A percentile compares a stretch with the other conserved stretches of the same genome.
These are phyloP conservation scores for Carallia pectinifolia DNA, from an alignment of 345 rosid species.

Conservation along the genomic window DNA sequence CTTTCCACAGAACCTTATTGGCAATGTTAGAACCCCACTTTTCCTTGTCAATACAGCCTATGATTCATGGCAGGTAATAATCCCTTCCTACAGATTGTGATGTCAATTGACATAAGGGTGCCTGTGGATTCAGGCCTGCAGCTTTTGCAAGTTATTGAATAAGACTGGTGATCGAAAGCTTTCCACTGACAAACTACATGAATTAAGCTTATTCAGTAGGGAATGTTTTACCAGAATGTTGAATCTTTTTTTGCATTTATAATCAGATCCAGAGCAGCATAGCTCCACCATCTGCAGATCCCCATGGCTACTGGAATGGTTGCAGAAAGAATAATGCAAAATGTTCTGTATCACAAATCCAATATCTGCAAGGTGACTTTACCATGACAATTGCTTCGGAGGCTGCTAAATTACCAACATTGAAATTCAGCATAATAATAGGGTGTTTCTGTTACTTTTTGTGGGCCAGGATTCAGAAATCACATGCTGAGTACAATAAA, in stretches of 20 bases:
- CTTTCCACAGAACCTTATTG: slow-evolving; percentile 94
- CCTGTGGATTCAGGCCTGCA: background rate
- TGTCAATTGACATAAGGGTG: background rate
- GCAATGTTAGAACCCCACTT: slow-evolving; percentile 65
- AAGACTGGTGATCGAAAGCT: background rate
- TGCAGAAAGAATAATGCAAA: slow-evolving; percentile 73
- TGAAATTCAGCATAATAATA: background rate
- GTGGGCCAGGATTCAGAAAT: slow-evolving; percentile 65
- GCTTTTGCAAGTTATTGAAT: background rate
- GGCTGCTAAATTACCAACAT: background rate
- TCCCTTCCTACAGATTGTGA: background rate
- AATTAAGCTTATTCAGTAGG: background rate
- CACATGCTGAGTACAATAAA: slow-evolving; percentile 68
- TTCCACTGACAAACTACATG: background rate
- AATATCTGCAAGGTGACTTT: slow-evolving; percentile 68
- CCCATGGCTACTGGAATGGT: slow-evolving; percentile 76
- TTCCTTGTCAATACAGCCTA: slow-evolving; percentile 89
- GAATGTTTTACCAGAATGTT: background rate
- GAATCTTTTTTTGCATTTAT: slow-evolving; percentile 9
- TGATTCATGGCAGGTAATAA: slow-evolving; percentile 97
- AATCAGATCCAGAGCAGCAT: slow-evolving; percentile 84
- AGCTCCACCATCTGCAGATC: slow-evolving; percentile 91
- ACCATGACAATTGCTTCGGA: background rate
- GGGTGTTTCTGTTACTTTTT: background rate
- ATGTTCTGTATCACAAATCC: slow-evolving; percentile 67